phyloP scores from a whole-genome alignment of 2,329 filamentous ascomycete species.

The Aspergillus sclerotialis region DNA sequence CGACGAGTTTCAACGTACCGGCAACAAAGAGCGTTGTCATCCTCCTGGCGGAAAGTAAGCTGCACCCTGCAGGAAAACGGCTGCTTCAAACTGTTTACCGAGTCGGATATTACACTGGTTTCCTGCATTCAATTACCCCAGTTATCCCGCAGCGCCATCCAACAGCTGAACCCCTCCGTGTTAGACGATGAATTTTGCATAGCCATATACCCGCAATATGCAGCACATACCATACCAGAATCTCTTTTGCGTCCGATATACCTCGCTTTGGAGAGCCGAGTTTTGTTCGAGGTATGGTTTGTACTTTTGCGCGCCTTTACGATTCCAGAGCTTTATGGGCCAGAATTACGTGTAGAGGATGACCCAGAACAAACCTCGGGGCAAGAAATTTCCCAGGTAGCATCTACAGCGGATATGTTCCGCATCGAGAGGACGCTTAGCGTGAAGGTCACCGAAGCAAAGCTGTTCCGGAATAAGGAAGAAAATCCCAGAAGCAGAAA shows the following conservation, averaged over 20 bases:
- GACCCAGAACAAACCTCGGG: constrained; percentile 34
- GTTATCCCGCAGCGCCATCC: constrained; percentile 80
- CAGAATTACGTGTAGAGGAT: constrained; percentile 38
- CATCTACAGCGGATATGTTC: constrained; percentile 53
- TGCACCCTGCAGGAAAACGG: constrained; percentile 94
- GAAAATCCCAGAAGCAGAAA: constrained; percentile 29
- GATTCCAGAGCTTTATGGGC: constrained; percentile 80
- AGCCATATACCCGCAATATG: constrained; percentile 90
- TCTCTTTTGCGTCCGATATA: constrained; percentile 83
- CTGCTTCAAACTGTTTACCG: constrained; percentile 82
- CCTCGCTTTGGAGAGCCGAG: constrained; percentile 74
- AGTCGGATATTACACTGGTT: constrained; percentile 72
- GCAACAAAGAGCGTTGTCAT: constrained; percentile 50
- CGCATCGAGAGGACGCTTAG: constrained; percentile 57
- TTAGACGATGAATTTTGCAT: constrained; percentile 91
- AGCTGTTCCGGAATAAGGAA: constrained; percentile 37
- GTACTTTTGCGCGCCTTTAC: constrained; percentile 86
- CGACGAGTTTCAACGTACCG: constrained; percentile 47
- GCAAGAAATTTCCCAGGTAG: constrained; percentile 18
- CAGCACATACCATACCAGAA: constrained; percentile 63
- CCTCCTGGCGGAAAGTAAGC: constrained; percentile 81
- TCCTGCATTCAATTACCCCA: constrained; percentile 82
- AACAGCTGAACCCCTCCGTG: constrained; percentile 83
- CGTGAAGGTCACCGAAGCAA: constrained; percentile 56
- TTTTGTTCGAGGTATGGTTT: constrained; percentile 97